These are phyloP conservation scores for Knoxia roxburghii DNA, from an alignment of 257 asterid species.

Conservation along the genomic window DNA sequence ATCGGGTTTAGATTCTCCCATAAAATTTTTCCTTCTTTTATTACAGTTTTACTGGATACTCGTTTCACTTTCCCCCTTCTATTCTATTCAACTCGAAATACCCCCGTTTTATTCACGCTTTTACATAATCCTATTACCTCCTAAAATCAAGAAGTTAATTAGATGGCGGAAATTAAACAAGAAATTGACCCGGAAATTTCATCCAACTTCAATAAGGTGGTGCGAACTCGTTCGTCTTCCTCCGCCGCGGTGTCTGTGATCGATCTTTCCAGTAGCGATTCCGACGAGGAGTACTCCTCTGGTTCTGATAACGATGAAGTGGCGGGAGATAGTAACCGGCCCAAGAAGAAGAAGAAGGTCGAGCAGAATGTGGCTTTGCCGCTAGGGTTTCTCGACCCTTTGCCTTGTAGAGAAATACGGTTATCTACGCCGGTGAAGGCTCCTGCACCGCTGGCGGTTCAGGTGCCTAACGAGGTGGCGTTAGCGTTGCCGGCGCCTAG, in stretches of 20 bases:
- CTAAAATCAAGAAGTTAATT: too few species aligned
- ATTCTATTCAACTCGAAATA: too few species aligned
- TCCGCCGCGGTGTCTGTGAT: conserved; percentile 6
- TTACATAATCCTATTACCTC: too few species aligned
- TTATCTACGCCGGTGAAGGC: not conserved
- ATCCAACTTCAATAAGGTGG: not conserved
- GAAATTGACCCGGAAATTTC: not conserved
- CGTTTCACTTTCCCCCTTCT: too few species aligned
- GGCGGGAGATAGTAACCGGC: conserved; percentile 1
- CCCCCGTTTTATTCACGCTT: too few species aligned
- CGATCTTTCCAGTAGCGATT: conserved; percentile 31
- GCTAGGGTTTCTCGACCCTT: conserved; percentile 72
- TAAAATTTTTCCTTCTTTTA: too few species aligned
- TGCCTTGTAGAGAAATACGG: conserved; percentile 27
- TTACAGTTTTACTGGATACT: too few species aligned
- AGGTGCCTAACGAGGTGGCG: conserved; percentile 13
- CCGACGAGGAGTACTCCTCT: conserved; percentile 19
- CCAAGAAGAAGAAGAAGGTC: conserved; percentile 43
- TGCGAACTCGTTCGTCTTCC: not conserved
- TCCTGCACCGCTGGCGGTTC: conserved; percentile 14
- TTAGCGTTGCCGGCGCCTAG: conserved; percentile 27
- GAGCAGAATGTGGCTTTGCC: conserved; percentile 43
- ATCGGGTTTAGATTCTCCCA: too few species aligned
- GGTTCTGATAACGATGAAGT: not conserved
- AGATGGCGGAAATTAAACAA: conserved; percentile 11